A percentile compares a stretch with the other conserved stretches of the same genome.
Conservation (phyloP, 1,139 yeast species). For the Eremothecium cymbalariae region DNA sequence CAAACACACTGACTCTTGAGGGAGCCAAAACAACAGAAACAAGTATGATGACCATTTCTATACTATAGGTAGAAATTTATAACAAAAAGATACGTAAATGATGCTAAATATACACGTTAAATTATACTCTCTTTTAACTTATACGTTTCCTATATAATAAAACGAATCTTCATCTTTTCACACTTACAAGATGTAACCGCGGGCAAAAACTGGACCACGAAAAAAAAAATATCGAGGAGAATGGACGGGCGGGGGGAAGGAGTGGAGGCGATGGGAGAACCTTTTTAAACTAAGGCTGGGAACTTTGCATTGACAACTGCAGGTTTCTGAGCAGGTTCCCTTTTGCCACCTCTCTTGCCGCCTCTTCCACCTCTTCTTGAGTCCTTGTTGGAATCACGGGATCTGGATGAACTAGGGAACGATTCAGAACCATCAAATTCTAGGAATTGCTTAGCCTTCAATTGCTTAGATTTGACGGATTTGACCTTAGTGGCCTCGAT, state of each 20-base stretch:
- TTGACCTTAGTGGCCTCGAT: constrained; percentile 50
- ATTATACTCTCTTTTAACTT: constrained; percentile 4
- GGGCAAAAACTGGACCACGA: constrained; percentile 7
- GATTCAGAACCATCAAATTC: constrained; percentile 58
- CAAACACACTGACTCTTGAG: background rate
- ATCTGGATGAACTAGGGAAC: constrained; percentile 29
- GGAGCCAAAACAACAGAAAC: background rate
- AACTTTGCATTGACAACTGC: constrained; percentile 41
- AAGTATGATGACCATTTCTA: no score
- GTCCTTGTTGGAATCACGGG: constrained; percentile 24
- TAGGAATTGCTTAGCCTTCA: constrained; percentile 61
- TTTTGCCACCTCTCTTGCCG: constrained; percentile 29
- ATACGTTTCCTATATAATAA: constrained; percentile 5
- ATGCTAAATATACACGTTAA: constrained; percentile 7
- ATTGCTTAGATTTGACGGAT: constrained; percentile 53
- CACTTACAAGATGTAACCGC: constrained; percentile 1
- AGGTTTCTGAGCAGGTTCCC: constrained; percentile 27
- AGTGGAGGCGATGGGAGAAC: no score
- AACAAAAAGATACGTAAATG: constrained; percentile 1
- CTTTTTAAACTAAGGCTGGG: constrained; percentile 45
- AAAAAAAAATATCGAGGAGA: constrained; percentile 3
- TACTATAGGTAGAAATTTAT: background rate
- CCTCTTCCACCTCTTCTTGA: constrained; percentile 35
- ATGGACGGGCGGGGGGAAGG: no score
- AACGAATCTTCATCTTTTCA: constrained; percentile 5